phyloP scores from a whole-genome alignment of 208 protist species.

The Crithidia bombi region DNA sequence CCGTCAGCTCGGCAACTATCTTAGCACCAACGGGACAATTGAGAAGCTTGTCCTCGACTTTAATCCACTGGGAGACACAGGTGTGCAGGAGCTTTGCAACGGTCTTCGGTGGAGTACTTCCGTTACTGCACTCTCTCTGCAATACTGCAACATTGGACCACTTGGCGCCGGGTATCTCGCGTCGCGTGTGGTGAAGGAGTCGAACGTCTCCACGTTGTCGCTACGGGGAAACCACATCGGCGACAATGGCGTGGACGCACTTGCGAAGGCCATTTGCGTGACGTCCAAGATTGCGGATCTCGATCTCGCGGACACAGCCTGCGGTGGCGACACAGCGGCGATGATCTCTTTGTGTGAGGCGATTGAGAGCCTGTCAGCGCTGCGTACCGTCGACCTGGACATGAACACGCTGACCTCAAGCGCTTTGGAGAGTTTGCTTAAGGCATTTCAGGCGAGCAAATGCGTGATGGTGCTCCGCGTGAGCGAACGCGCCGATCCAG shows the following conservation, averaged over 20 bases:
- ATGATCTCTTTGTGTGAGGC: constrained; percentile 83
- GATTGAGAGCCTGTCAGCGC: constrained; percentile 53
- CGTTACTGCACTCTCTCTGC: constrained; percentile 68
- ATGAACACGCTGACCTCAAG: constrained; percentile 70
- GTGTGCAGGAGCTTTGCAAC: constrained; percentile 61
- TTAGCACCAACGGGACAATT: constrained; percentile 76
- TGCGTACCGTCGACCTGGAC: constrained; percentile 76
- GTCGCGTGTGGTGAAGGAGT: constrained; percentile 67
- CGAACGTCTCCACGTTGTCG: constrained; percentile 68
- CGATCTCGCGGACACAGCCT: constrained; percentile 84
- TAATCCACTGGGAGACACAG: constrained; percentile 77
- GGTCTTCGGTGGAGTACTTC: constrained; percentile 86
- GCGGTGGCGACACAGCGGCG: constrained; percentile 52
- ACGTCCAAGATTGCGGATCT: constrained; percentile 65
- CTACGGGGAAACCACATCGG: constrained; percentile 75
- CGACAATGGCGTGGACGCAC: constrained; percentile 61
- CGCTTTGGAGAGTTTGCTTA: constrained; percentile 51
- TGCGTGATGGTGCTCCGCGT: constrained; percentile 53
- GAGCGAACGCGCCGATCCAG: constrained; percentile 65
- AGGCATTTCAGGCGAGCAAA: constrained; percentile 59
- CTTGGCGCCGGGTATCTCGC: constrained; percentile 56
- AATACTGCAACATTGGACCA: constrained; percentile 73
- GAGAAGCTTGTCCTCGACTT: constrained; percentile 77
- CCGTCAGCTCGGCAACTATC: constrained; percentile 63
- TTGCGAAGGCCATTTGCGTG: constrained; percentile 62